Base-by-base conservation (phyloP, 1,139 yeast genomes). In the Yamadazyma sp. region DNA sequence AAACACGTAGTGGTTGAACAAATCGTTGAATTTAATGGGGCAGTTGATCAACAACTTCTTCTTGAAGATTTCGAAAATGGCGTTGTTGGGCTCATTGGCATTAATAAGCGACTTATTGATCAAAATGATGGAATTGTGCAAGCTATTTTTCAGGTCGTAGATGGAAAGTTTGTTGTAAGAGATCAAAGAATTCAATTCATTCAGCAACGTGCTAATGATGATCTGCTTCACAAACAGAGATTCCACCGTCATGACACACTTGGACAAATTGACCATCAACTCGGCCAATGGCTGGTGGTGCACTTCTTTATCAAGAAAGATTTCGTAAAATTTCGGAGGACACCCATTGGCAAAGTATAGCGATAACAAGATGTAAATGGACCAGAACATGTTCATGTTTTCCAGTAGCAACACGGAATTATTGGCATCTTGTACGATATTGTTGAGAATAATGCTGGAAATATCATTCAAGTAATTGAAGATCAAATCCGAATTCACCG, bases 391-490 rank as follows among this genome's bases (percentile, higher is more conserved):
- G 13, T 55, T 45, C 40, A 59, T 44, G 38, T 62, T 45, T 4
- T 35, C 25, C 6, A 35, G 35, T 12, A 42, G 31, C 12, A 46
- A 33, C 5, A 17, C 14, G 17, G 21, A 12, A 16, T 32, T 29
- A 6, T 43, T 44, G 15, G 35, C 33, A 2, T 39, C 41, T 14
- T 38, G 41, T 9, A 31, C 47, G 32, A 63, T 52, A 35, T 61
- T 62, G 10, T 57, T 50, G 37, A 61, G 46, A 15, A 65, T 55
- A 22, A 67, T 63, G 38, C 57, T 64, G 12, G 72, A 61, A 8
- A 72, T 70, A 46, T 73, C 77, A 47, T 73, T 70, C 33, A 75
- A 56, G 45, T 73, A 73, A 47, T 71, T 68, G 40, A 74, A 59
- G 11, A 73, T 61, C 24, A 71, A 59, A 41, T 67, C 70, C 6